Conservation (phyloP, 2,329 filamentous ascomycete species). For the Cryphonectria radicalis region DNA sequence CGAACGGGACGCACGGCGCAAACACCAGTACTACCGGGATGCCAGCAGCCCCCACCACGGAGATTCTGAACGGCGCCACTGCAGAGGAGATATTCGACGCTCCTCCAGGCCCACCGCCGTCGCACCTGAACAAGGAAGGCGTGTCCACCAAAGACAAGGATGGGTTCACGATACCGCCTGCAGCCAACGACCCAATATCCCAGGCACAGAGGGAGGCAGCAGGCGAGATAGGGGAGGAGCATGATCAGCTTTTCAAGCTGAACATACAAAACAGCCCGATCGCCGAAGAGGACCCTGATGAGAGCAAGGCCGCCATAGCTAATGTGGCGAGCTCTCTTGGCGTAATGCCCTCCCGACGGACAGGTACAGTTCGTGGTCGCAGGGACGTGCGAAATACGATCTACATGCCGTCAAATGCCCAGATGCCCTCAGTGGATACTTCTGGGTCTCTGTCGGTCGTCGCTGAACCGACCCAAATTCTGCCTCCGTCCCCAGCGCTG, state of each 20-base stretch:
- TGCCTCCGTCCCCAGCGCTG: slow-evolving; percentile 45
- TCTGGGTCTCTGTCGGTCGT: slow-evolving; percentile 29
- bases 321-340: slow-evolving; percentile 77
- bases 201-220: slow-evolving; percentile 72
- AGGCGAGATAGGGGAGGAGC: slow-evolving; percentile 54
- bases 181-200: slow-evolving; percentile 68
- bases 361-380: slow-evolving; percentile 81
- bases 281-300: slow-evolving; percentile 75
- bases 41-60: slow-evolving; percentile 34
- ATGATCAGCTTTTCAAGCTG: slow-evolving; percentile 74
- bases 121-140: slow-evolving; percentile 44
- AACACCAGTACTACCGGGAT: slow-evolving; percentile 11
- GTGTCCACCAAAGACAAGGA: slow-evolving; percentile 68
- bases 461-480: slow-evolving; percentile 30
- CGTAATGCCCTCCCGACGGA: slow-evolving; percentile 67
- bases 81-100: slow-evolving; percentile 55
- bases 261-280: slow-evolving; percentile 81
- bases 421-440: slow-evolving; percentile 9
- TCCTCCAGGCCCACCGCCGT: slow-evolving; percentile 55
- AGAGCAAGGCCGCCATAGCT: slow-evolving; percentile 72
- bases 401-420: slow-evolving; percentile 63
- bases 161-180: slow-evolving; percentile 74
- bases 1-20: slow-evolving; percentile 34
- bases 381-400: slow-evolving; percentile 92
- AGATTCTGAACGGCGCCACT: slow-evolving; percentile 53